These are phyloP conservation scores for Albifimbria verrucaria DNA, from an alignment of 2,329 filamentous ascomycete species.

Conservation along the genomic window DNA sequence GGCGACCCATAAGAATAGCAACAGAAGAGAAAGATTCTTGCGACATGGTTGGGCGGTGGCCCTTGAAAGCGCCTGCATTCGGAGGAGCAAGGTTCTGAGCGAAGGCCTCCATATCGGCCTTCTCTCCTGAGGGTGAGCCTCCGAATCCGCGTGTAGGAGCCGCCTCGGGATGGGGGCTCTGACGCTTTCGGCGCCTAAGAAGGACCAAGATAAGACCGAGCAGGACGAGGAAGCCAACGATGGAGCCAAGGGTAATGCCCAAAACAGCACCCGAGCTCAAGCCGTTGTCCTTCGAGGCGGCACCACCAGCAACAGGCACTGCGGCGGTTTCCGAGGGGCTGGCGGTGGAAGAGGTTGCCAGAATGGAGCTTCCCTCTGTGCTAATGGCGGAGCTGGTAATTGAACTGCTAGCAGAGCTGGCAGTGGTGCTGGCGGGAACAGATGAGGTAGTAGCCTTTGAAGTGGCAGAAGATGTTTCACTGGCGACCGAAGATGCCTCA, in stretches of 20 bases:
- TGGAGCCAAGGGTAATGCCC: conserved; percentile 77
- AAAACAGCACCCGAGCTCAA: conserved; percentile 58
- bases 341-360: conserved; percentile 17
- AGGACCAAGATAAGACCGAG: conserved; percentile 71
- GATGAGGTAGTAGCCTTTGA: too few species aligned
- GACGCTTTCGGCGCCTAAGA: conserved; percentile 45
- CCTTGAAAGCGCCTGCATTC: conserved; percentile 37
- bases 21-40: conserved; percentile 59
- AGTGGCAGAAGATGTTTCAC: conserved; percentile 13
- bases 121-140: conserved; percentile 52
- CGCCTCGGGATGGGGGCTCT: conserved; percentile 37
- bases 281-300: conserved; percentile 25
- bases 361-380: background rate
- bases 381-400: conserved; percentile 22
- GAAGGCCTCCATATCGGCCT: conserved; percentile 46
- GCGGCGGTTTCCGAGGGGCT: conserved; percentile 18
- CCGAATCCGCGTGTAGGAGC: conserved; percentile 41
- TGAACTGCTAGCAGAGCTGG: conserved; percentile 8
- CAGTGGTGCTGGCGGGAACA: too few species aligned
- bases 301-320: conserved; percentile 6
- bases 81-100: conserved; percentile 38
- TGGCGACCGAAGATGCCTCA: conserved; percentile 18
- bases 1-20: conserved; percentile 64
- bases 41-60: conserved; percentile 52
- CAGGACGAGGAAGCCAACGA: conserved; percentile 69